phyloP scores from a whole-genome alignment of 23 red algal genomes.

The Agarophyton chilense region DNA sequence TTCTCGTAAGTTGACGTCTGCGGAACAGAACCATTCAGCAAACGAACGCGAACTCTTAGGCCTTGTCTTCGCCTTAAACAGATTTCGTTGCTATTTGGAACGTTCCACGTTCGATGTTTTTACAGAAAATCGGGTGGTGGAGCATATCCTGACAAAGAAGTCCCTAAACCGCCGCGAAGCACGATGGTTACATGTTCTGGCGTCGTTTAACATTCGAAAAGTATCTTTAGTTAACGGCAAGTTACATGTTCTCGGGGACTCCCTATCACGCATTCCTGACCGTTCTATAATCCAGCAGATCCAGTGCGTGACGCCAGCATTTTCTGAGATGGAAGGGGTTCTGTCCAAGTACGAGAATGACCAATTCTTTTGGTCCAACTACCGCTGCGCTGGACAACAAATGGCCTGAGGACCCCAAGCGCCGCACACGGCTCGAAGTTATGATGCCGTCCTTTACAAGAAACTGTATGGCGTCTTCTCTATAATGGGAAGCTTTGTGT shows the following conservation, averaged over 20 bases:
- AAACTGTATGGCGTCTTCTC: neutral
- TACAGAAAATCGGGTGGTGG: slow-evolving; percentile 12
- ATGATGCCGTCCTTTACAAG: neutral
- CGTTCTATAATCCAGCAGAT: neutral
- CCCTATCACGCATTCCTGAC: neutral
- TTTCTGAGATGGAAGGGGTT: neutral
- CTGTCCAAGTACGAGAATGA: neutral
- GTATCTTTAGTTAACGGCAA: neutral
- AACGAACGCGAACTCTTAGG: slow-evolving; percentile 16
- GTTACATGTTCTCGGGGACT: slow-evolving; percentile 19
- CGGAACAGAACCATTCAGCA: slow-evolving; percentile 7
- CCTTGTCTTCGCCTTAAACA: neutral
- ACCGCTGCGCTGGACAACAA: neutral
- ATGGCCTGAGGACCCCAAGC: neutral
- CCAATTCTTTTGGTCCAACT: slow-evolving; percentile 14
- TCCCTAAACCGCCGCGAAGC: neutral
- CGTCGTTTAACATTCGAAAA: neutral
- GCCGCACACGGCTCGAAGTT: neutral
- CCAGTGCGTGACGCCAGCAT: neutral
- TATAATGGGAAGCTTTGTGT: slow-evolving; percentile 31
- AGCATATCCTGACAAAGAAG: neutral
- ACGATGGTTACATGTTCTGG: neutral
- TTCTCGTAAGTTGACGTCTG: neutral
- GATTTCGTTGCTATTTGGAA: slow-evolving; percentile 4
- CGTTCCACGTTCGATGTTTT: neutral